These are phyloP conservation scores for Cladophialophora immunda DNA, from an alignment of 2,329 filamentous ascomycete genomes.

Conservation along the genomic window DNA sequence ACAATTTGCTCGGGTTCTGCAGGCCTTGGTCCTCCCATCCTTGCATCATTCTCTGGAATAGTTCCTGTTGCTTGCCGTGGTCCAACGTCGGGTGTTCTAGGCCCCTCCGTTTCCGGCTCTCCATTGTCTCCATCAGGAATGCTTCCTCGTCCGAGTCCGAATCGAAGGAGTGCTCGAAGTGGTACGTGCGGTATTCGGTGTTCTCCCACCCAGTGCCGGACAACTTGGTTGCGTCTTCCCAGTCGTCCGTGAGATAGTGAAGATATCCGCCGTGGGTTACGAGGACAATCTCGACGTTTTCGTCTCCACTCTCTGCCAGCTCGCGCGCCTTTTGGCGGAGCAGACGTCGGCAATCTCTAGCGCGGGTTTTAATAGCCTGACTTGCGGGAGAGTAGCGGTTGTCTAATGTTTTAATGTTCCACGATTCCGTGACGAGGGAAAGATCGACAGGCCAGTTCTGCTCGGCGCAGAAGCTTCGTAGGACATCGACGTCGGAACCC, in stretches of 20 bases:
- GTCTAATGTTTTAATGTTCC: slow-evolving; percentile 71
- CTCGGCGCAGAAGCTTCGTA: slow-evolving; percentile 69
- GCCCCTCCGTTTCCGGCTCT: slow-evolving; percentile 53
- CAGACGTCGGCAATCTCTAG: slow-evolving; percentile 67
- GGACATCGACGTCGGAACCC: slow-evolving; percentile 65
- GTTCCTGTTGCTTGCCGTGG: slow-evolving; percentile 49
- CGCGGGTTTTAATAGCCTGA: slow-evolving; percentile 67
- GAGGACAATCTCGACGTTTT: slow-evolving; percentile 71
- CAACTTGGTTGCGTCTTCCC: slow-evolving; percentile 61
- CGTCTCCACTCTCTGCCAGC: slow-evolving; percentile 64
- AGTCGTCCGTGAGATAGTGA: slow-evolving; percentile 87
- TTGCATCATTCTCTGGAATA: slow-evolving; percentile 51
- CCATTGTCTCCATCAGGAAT: slow-evolving; percentile 51
- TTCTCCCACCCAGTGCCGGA: slow-evolving; percentile 73
- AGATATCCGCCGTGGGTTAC: slow-evolving; percentile 85
- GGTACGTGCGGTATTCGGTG: slow-evolving; percentile 75
- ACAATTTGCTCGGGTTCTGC: slow-evolving; percentile 41
- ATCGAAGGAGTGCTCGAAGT: slow-evolving; percentile 58
- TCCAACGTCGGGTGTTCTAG: slow-evolving; percentile 46
- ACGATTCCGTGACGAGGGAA: slow-evolving; percentile 67
- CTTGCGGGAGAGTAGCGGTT: slow-evolving; percentile 56
- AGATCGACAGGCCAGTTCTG: slow-evolving; percentile 69
- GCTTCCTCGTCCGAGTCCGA: slow-evolving; percentile 51
- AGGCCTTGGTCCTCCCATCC: slow-evolving; percentile 55
- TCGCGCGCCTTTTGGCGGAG: slow-evolving; percentile 65